Percentiles rank a stretch among this genome's conserved stretches.
Evolutionary conservation across 2,329 filamentous ascomycete species (phyloP).

Genomic region (Huntiella savannae): DNA sequence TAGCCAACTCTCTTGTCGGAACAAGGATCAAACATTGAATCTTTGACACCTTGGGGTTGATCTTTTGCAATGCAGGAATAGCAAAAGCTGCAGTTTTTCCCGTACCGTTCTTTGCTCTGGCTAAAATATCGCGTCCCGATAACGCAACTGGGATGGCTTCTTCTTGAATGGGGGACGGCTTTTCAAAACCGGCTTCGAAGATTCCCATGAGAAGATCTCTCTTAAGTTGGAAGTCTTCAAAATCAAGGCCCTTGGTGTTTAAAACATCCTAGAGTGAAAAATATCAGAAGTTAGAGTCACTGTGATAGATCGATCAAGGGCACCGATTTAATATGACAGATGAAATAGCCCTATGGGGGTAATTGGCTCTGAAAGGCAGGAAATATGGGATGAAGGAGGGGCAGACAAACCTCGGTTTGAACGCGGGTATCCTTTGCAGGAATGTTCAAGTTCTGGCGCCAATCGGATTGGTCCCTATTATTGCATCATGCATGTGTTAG

Average conservation of each 20-base stretch:
- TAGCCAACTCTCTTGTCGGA: conserved; percentile 85
- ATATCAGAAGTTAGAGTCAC: not conserved
- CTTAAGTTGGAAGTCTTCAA: conserved; percentile 92
- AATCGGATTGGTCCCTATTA: conserved; percentile 26
- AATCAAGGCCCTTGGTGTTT: conserved; percentile 90
- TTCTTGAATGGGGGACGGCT: conserved; percentile 97
- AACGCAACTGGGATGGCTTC: conserved; percentile 94
- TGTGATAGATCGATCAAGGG: not conserved
- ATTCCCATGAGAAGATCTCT: conserved; percentile 96
- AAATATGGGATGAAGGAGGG: not conserved
- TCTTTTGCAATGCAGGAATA: conserved; percentile 83
- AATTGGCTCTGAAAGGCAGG: not conserved
- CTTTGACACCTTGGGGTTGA: conserved; percentile 92
- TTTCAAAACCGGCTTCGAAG: conserved; percentile 97
- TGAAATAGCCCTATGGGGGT: conserved; percentile 9
- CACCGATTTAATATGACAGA: conserved; percentile 7
- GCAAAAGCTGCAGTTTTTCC: conserved; percentile 97
- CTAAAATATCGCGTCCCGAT: conserved; percentile 85
- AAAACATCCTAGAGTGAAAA: conserved; percentile 71
- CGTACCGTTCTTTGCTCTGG: conserved; percentile 93
- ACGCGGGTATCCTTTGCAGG: conserved; percentile 57
- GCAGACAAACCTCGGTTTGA: conserved; percentile 51
- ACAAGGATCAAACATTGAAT: conserved; percentile 94
- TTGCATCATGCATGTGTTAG: not conserved
- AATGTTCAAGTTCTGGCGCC: conserved; percentile 55